Percentiles rank a stretch among this genome's conserved stretches.
These are phyloP conservation scores for Mycena alexandri DNA, from an alignment of 768 basidiomycete genomes.

Conservation along the genomic window DNA sequence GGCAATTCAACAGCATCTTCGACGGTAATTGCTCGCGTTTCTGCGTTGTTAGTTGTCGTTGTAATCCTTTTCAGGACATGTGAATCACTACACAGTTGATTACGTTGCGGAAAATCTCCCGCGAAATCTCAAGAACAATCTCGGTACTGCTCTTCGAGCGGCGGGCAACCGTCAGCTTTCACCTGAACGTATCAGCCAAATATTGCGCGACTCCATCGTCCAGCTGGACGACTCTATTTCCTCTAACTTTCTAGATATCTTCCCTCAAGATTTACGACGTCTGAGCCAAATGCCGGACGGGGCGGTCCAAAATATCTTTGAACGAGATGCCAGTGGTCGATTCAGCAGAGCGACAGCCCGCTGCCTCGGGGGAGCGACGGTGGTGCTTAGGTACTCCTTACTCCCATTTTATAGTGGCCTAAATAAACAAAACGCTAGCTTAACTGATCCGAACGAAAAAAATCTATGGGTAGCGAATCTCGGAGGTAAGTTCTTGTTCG, in stretches of 20 bases:
- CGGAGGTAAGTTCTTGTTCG: constrained; percentile 46
- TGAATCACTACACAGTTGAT: constrained; percentile 62
- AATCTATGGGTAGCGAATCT: constrained; percentile 73
- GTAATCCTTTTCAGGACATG: constrained; percentile 53
- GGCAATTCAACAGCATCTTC: constrained; percentile 51
- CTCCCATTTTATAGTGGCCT: neutral
- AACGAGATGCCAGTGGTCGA: constrained; percentile 19
- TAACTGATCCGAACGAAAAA: constrained; percentile 62
- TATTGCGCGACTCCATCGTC: constrained; percentile 53
- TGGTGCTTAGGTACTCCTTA: constrained; percentile 51
- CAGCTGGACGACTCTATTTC: constrained; percentile 59
- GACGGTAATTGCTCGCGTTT: constrained; percentile 45
- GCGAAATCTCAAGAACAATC: constrained; percentile 52
- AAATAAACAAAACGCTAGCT: constrained; percentile 42
- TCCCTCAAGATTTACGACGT: constrained; percentile 49
- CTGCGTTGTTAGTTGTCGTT: constrained; percentile 41
- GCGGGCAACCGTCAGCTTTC: constrained; percentile 46
- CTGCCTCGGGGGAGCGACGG: constrained; percentile 68
- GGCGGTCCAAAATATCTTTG: constrained; percentile 29
- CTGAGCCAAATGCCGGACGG: constrained; percentile 30
- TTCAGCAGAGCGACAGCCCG: constrained; percentile 33
- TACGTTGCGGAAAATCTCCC: constrained; percentile 57
- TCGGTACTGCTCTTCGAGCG: constrained; percentile 39
- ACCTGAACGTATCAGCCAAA: constrained; percentile 51
- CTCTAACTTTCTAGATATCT: constrained; percentile 57